phyloP scores from a whole-genome alignment of 371 early-diverging fungal species.

The Lichtheimia ornata region DNA sequence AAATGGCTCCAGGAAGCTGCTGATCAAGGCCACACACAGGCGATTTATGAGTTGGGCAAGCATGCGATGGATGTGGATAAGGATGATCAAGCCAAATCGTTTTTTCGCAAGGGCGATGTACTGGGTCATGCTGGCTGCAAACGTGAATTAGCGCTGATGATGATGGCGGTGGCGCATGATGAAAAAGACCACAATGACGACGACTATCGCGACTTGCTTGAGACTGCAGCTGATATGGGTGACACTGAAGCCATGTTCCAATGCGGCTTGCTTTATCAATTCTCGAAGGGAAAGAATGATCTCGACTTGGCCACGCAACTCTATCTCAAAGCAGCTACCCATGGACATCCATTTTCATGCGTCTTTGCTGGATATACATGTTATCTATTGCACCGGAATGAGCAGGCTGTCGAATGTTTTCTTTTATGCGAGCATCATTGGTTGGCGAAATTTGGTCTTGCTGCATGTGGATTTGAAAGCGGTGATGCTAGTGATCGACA shows the following conservation, averaged over 20 bases:
- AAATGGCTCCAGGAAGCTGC: slow-evolving; percentile 23
- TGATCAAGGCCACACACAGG: slow-evolving; percentile 20
- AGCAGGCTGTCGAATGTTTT: too few relatives aligned
- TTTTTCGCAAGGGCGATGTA: slow-evolving; percentile 16
- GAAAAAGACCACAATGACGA: slow-evolving; percentile 1
- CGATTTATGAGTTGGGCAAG: slow-evolving; percentile 18
- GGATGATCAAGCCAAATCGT: slow-evolving; percentile 13
- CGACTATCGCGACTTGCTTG: slow-evolving; percentile 9
- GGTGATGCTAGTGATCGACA: too few relatives aligned
- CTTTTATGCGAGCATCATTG: neutral
- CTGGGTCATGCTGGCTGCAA: slow-evolving; percentile 21
- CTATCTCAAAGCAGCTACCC: slow-evolving; percentile 16
- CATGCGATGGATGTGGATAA: slow-evolving; percentile 10
- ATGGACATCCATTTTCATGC: slow-evolving; percentile 14
- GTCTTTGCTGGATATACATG: slow-evolving; percentile 18
- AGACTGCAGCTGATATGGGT: slow-evolving; percentile 17
- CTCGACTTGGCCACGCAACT: slow-evolving; percentile 6
- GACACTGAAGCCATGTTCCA: slow-evolving; percentile 22
- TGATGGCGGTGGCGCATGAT: slow-evolving; percentile 11
- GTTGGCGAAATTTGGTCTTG: slow-evolving; percentile 14
- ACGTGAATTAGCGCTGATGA: slow-evolving; percentile 24
- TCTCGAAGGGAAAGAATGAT: slow-evolving; percentile 9
- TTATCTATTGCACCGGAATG: slow-evolving; percentile 4
- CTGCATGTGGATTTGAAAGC: too few relatives aligned
- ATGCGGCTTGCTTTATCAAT: slow-evolving; percentile 15